Conservation (phyloP, 2,329 filamentous ascomycete species). For the Fusarium staphyleae region DNA sequence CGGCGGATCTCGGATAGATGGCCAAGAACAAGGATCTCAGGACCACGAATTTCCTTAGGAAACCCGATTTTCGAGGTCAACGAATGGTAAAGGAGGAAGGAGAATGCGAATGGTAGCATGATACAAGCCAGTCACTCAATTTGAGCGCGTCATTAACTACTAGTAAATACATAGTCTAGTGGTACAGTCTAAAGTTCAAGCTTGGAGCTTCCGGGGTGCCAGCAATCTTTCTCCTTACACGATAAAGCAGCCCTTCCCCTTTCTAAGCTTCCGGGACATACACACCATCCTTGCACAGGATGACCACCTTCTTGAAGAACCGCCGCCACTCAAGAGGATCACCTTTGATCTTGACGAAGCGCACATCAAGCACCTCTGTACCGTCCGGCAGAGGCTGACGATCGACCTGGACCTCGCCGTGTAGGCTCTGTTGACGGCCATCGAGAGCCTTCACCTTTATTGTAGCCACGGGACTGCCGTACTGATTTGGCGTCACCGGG, state of each 20-base stretch:
- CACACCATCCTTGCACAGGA: conserved; percentile 86
- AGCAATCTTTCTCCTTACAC: conserved; percentile 4
- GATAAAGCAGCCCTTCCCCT: conserved; percentile 30
- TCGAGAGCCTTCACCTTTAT: conserved; percentile 80
- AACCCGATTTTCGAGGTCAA: too few relatives aligned
- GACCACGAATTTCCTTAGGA: too few relatives aligned
- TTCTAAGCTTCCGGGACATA: conserved; percentile 58
- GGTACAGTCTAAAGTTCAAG: conserved; percentile 5
- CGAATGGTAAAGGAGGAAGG: too few relatives aligned
- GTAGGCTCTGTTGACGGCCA: conserved; percentile 73
- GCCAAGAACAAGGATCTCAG: too few relatives aligned
- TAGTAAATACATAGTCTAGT: background rate
- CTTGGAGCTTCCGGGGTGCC: background rate
- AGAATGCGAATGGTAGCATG: too few relatives aligned
- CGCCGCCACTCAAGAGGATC: conserved; percentile 96
- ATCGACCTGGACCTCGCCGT: conserved; percentile 79
- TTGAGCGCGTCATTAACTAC: too few relatives aligned
- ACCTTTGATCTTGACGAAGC: conserved; percentile 93
- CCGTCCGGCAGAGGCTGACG: conserved; percentile 63
- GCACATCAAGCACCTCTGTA: conserved; percentile 77
- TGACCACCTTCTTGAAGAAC: conserved; percentile 94
- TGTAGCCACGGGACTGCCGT: conserved; percentile 64
- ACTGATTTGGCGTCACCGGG: conserved; percentile 53
- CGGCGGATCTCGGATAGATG: too few relatives aligned
- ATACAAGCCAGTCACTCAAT: too few relatives aligned